Percentiles rank a stretch among this genome's conserved stretches.
Evolutionary conservation across 805 yeast genomes (phyloP).

Genomic region (Metschnikowia matae): DNA sequence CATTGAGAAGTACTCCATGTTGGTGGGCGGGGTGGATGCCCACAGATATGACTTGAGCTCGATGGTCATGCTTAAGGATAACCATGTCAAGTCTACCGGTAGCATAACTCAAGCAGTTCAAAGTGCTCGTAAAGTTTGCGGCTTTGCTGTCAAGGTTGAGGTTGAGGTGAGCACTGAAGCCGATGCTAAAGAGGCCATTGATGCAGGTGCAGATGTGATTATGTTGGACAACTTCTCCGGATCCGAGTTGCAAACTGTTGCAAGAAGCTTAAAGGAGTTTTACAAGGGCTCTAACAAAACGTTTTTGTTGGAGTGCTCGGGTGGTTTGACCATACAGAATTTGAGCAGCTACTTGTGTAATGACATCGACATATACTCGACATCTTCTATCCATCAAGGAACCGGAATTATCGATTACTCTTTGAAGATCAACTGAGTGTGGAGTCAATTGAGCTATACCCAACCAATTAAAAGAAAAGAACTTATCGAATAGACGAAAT

Average conservation of each 20-base stretch:
- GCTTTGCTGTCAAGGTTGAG: conserved; percentile 86
- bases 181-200: conserved; percentile 90
- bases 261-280: conserved; percentile 52
- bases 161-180: conserved; percentile 84
- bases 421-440: conserved; percentile 49
- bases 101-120: conserved; percentile 81
- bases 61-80: conserved; percentile 96
- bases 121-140: conserved; percentile 75
- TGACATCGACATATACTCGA: conserved; percentile 84
- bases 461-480: neutral
- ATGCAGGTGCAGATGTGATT: conserved; percentile 91
- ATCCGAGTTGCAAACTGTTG: conserved; percentile 59
- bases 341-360: conserved; percentile 62
- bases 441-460: too few species aligned
- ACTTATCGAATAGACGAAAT: conserved; percentile 34
- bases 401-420: conserved; percentile 77
- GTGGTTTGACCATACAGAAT: conserved; percentile 77
- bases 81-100: conserved; percentile 90
- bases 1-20: conserved; percentile 89
- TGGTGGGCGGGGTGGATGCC: conserved; percentile 91
- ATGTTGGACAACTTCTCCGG: conserved; percentile 90
- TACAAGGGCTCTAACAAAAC: conserved; percentile 46
- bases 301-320: conserved; percentile 84
- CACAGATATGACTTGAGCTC: conserved; percentile 88
- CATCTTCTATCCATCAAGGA: conserved; percentile 93